phyloP scores from a whole-genome alignment of 257 asterid species.

The Capsicum pubescens region DNA sequence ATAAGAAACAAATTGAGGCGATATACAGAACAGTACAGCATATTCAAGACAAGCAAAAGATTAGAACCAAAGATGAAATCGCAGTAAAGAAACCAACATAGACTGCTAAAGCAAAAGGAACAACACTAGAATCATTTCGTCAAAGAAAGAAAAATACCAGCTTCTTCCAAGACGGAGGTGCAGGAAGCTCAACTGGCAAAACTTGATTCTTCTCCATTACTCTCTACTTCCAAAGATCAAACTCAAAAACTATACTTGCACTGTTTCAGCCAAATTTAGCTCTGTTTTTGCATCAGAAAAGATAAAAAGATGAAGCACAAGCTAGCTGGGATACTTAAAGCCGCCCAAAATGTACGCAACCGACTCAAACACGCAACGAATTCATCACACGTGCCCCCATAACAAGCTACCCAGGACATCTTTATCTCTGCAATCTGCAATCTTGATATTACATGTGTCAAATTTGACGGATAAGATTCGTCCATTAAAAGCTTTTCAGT shows the following conservation, averaged over 20 bases:
- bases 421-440: background rate
- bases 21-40: background rate
- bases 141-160: constrained; percentile 43
- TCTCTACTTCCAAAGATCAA: background rate
- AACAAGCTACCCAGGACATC: background rate
- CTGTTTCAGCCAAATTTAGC: background rate
- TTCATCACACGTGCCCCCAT: background rate
- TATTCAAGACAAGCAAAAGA: background rate
- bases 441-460: background rate
- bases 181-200: constrained; percentile 68
- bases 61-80: background rate
- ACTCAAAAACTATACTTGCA: background rate
- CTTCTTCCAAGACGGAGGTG: constrained; percentile 78
- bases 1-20: background rate
- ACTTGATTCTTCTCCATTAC: constrained; percentile 31
- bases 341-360: background rate
- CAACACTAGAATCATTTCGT: background rate
- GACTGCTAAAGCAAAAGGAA: background rate
- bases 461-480: background rate
- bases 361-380: constrained; percentile 16
- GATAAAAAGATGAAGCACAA: background rate
- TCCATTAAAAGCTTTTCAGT: background rate
- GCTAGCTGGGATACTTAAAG: background rate
- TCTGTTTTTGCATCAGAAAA: background rate
- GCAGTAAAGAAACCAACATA: background rate